phyloP scores from a whole-genome alignment of 192 early-diverging fungal species.

The Backusella mclennaniae region DNA sequence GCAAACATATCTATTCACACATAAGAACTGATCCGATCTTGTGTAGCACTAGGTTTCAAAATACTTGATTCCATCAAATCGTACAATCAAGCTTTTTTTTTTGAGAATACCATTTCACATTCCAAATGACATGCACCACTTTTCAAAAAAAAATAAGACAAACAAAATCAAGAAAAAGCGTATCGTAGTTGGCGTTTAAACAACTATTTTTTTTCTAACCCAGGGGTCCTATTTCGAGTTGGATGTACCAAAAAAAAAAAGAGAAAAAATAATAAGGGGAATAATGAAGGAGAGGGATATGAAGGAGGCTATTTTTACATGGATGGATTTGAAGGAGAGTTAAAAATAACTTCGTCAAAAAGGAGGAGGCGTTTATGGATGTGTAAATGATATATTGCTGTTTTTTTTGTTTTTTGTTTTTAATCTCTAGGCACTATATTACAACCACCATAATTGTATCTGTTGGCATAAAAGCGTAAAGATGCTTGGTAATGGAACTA shows the following conservation, averaged over 20 bases:
- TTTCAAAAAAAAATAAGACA: not conserved
- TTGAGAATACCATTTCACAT: not conserved
- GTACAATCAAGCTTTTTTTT: not conserved
- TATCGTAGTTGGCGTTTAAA: not conserved
- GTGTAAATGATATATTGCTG: not conserved
- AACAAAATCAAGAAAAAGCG: not conserved
- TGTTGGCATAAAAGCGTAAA: constrained; percentile 49
- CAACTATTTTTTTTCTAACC: not conserved
- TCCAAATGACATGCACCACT: not conserved
- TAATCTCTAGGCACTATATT: constrained; percentile 10
- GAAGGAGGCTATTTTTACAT: not conserved
- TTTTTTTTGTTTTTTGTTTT: not conserved
- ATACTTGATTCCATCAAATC: not conserved
- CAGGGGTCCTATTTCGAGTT: not conserved
- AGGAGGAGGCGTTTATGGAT: not conserved
- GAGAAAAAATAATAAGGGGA: not conserved
- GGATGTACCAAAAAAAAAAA: not conserved
- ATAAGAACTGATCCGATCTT: not conserved
- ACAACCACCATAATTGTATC: constrained; percentile 54
- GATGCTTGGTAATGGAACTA: constrained; percentile 58
- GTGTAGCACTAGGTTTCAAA: not conserved
- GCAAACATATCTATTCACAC: not conserved
- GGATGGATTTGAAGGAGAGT: not conserved
- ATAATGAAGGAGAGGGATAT: not conserved
- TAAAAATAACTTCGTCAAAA: constrained; percentile 7